These are phyloP conservation scores for Fusarium mundagurra DNA, from an alignment of 2,329 filamentous ascomycete species.

Conservation along the genomic window DNA sequence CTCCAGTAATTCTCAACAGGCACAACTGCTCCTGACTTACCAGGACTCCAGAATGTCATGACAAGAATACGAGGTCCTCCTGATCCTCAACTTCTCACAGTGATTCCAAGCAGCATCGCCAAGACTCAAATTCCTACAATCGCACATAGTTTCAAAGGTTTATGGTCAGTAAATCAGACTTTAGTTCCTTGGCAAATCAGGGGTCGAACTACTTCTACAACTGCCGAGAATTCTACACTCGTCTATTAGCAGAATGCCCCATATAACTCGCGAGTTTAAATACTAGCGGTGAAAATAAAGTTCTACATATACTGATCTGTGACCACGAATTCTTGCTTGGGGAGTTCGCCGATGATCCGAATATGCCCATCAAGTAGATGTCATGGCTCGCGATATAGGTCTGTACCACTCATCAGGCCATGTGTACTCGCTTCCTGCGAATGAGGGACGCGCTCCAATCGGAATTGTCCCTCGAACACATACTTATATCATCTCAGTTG, in stretches of 20 bases:
- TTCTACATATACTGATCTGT: neutral
- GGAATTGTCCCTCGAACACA: rapidly evolving
- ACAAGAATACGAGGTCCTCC: neutral
- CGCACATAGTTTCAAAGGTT: no score
- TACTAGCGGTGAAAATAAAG: neutral
- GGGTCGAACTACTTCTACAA: neutral
- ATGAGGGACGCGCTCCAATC: neutral
- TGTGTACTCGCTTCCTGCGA: neutral
- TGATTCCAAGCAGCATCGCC: neutral
- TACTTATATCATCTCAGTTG: neutral
- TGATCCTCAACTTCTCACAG: neutral
- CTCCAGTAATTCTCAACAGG: neutral
- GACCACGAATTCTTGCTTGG: neutral
- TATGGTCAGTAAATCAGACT: neutral
- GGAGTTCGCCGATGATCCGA: neutral
- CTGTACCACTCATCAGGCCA: neutral
- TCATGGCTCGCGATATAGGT: neutral
- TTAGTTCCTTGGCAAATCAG: neutral
- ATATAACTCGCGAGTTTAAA: neutral
- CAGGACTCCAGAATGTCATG: neutral
- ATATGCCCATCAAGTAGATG: neutral
- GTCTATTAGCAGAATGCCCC: neutral
- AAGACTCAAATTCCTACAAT: neutral
- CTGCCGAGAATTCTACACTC: neutral
- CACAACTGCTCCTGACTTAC: rapidly evolving